Evolutionary conservation across 1,139 yeast species (phyloP), one percentile per base, ranked within the genome.

Genomic region (Suhomyces guaymorum): DNA sequence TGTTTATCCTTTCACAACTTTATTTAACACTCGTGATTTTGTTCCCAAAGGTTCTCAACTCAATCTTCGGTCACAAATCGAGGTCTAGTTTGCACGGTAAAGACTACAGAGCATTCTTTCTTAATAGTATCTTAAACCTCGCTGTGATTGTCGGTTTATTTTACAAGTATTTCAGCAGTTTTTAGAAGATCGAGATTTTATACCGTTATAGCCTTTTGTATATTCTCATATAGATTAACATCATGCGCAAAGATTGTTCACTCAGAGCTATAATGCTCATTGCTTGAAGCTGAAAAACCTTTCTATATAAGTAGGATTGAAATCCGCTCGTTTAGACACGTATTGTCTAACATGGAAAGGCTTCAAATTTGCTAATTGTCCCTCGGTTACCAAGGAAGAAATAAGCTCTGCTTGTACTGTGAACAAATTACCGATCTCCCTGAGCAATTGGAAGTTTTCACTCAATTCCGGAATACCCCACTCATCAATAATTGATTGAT

Each of bases 351-450:
- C 66, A 10, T 82, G 68, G 37, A 71, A 74, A 4, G 85, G 82
- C 53, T 82, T 83, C 54, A 90, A 70, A 38, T 70, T 74, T 1
- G 82, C 80, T 45, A 90, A 66, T 49, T 81, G 86, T 2, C 96
- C 95, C 49, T 89, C 96, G 28, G 84, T 78, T 2, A 90, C 79
- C 52, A 90, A 72, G 1, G 95, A 85, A 44, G 80, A 81, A 41
- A 90, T 68, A 49, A 87, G 75, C 35, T 66, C 65, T 7, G 73
- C 65, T 53, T 82, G 89, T 10, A 87, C 95, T 0, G 95, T 84
- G 55, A 82, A 90, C 45, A 90, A 66, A 51, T 87, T 88, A 24
- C 94, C 90, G 42, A 90, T 78, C 47, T 89, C 96, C 52, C 88
- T 80, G 44, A 90, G 63, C 8, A 88, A 69, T 32, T 78, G 79